Evolutionary conservation across 75 land plant species (phyloP), one percentile per base, ranked within the genome.

Genomic region (Sequoia sempervirens): DNA sequence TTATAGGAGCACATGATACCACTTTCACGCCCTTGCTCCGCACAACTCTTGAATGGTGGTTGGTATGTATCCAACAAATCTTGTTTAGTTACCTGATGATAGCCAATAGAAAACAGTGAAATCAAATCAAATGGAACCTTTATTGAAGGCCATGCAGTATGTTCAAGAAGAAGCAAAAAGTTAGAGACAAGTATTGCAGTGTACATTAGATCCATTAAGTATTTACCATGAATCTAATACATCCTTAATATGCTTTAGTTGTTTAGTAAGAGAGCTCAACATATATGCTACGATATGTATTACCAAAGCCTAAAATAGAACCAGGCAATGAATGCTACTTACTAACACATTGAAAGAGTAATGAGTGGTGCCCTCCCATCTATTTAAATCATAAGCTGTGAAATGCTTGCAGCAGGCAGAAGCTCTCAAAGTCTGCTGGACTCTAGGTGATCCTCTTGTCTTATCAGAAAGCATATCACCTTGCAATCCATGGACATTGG

Each of bases 351-450:
- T 83, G 84, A 98, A 98, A 26, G 80, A 82, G 69, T 80, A 96
- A 12, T 98, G 91, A 56, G 81, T 86, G 26, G 58, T 75, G 38
- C 94, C 95, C 10, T 92, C 83, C 99, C 99, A 98, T n/a, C 84
- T 83, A 30, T 98, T 98, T 76, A 98, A 73, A 86, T 98, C 99
- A 83, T 98, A 96, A 14, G 99, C 99, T 41, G 98, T 98, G 89
- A 94, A 96, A 84, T 98, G 99, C 86, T 98, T 98, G 90, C 99
- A 98, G 82, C 99, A 98, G 75, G 99, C 99, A 5, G 99, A 96
- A 37, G 95, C 94, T 84, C 88, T 89, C 45, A 96, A 87, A 34
- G 1, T 11, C 50, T n/a, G 17, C 13, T 34, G 36, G 36, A 43
- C 34, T 12, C 76, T 23, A 17, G 80, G 18, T 58, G 34, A 14